phyloP scores from a whole-genome alignment of 2,329 filamentous ascomycete species.

The Ilyonectria destructans region DNA sequence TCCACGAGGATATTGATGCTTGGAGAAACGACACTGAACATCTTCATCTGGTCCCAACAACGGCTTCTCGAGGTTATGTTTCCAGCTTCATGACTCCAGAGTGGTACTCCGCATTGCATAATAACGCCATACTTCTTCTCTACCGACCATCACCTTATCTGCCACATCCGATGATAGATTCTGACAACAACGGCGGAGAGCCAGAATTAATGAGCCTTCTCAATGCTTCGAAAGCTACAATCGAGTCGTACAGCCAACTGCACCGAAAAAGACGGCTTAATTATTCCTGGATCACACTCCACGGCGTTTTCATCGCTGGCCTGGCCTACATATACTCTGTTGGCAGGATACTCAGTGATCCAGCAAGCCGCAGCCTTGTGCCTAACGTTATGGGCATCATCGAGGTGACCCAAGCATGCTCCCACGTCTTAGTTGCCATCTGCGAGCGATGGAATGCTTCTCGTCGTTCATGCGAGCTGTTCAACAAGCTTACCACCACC shows the following conservation, averaged over 20 bases:
- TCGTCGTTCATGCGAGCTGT: constrained; percentile 24
- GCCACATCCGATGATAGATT: constrained; percentile 9
- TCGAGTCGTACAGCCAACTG: constrained; percentile 23
- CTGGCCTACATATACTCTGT: constrained; percentile 21
- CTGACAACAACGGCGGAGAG: not conserved
- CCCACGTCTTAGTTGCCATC: constrained; percentile 24
- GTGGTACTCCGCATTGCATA: constrained; percentile 27
- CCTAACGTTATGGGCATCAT: constrained; percentile 18
- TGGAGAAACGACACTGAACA: constrained; percentile 19
- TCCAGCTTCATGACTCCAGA: constrained; percentile 22
- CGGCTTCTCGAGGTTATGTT: not conserved
- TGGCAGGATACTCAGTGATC: constrained; percentile 7
- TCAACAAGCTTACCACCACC: constrained; percentile 20
- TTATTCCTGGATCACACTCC: constrained; percentile 33
- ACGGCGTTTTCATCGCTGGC: constrained; percentile 27
- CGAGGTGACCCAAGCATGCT: constrained; percentile 19
- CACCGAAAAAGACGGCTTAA: constrained; percentile 27
- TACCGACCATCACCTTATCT: constrained; percentile 29
- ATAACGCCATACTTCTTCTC: constrained; percentile 28
- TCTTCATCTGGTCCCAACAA: not conserved
- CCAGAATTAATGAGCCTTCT: constrained; percentile 17
- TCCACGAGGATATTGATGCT: constrained; percentile 19
- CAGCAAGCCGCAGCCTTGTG: not conserved
- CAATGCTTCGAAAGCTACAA: constrained; percentile 11
- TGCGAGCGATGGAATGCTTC: constrained; percentile 31